Conservation (phyloP, 768 basidiomycete species). For the Cystobasidiopsis lactophilus region DNA sequence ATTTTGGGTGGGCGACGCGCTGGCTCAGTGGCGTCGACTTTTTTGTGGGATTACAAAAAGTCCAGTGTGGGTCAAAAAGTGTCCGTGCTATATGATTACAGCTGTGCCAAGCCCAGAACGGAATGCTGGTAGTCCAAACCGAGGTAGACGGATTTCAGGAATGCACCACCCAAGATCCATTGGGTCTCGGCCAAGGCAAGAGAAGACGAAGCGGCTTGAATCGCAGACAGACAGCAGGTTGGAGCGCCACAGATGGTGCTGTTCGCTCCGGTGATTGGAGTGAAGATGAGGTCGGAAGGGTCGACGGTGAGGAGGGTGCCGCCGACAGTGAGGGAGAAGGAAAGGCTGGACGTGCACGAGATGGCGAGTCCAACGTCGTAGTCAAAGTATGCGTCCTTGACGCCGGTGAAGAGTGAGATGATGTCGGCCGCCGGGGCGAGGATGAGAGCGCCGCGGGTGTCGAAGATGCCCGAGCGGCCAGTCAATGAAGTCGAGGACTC, state of each 20-base stretch:
- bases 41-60: too few relatives aligned
- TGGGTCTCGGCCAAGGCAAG: background rate
- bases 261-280: background rate
- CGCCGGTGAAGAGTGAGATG: background rate
- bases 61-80: too few relatives aligned
- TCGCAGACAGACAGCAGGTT: background rate
- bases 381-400: too few relatives aligned
- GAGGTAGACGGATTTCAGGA: background rate
- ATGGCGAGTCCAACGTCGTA: too few relatives aligned
- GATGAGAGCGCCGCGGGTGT: background rate
- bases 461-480: background rate
- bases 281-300: background rate
- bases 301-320: too few relatives aligned
- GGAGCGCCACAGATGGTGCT: background rate
- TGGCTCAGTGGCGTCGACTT: too few relatives aligned
- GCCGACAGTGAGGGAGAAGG: too few relatives aligned
- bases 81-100: too few relatives aligned
- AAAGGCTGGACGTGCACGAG: too few relatives aligned
- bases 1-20: too few relatives aligned
- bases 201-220: background rate
- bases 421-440: background rate
- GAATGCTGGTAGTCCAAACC: background rate
- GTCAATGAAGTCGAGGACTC: background rate
- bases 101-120: background rate
- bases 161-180: background rate